A percentile compares a stretch with the other conserved stretches of the same genome.
phyloP scores from a whole-genome alignment of 2,329 filamentous ascomycete genomes.

The Fusarium sp. region DNA sequence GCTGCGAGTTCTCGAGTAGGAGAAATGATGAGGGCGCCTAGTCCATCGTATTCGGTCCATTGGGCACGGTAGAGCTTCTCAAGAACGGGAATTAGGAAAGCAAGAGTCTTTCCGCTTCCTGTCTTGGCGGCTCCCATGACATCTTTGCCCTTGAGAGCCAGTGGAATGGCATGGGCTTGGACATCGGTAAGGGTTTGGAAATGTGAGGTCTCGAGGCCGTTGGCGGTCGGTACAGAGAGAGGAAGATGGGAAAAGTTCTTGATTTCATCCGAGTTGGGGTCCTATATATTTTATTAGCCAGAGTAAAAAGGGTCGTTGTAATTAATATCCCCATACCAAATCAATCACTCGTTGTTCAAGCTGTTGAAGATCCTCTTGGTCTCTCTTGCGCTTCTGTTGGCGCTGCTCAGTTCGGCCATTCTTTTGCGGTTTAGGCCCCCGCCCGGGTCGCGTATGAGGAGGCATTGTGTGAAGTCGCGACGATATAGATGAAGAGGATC shows the following conservation, averaged over 20 bases:
- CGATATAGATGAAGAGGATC: constrained; percentile 5
- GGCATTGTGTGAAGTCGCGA: constrained; percentile 32
- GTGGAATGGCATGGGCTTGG: constrained; percentile 87
- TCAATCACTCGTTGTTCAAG: constrained; percentile 50
- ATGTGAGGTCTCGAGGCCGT: constrained; percentile 85
- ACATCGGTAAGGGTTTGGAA: constrained; percentile 93
- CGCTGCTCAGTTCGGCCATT: constrained; percentile 50
- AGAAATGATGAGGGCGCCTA: constrained; percentile 92
- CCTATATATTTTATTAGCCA: constrained; percentile 56
- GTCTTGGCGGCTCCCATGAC: constrained; percentile 96
- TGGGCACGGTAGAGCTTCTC: constrained; percentile 90
- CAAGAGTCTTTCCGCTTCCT: constrained; percentile 93
- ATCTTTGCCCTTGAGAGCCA: constrained; percentile 86
- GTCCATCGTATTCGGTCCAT: constrained; percentile 91
- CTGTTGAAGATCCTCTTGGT: constrained; percentile 51
- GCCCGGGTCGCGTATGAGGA: constrained; percentile 41
- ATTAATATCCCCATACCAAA: constrained; percentile 44
- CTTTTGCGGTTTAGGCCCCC: constrained; percentile 44
- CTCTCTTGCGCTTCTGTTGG: constrained; percentile 54
- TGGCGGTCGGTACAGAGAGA: constrained; percentile 81
- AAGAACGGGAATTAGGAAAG: constrained; percentile 90
- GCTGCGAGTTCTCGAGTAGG: constrained; percentile 95
- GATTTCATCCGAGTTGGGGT: constrained; percentile 67
- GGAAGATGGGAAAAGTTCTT: constrained; percentile 86
- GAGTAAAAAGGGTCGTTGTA: not conserved